Evolutionary conservation across 345 rosid genomes (phyloP), one percentile per base, ranked within the genome.

Genomic region (Laguncularia racemosa): DNA sequence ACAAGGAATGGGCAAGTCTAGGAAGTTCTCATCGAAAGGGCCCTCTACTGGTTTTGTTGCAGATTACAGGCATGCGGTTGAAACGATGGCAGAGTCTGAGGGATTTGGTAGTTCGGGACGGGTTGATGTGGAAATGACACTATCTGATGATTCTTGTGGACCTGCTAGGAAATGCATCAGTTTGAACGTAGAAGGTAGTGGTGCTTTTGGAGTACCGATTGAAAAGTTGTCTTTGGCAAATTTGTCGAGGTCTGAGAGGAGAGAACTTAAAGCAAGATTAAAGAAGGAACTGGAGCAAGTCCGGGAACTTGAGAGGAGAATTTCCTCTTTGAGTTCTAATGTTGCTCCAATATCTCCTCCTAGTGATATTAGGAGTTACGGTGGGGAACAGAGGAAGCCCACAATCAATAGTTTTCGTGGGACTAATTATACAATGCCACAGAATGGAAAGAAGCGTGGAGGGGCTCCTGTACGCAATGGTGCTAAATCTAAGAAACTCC

Each of bases 261-360:
- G 74, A 69, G 72, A 64, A 67, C 71, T 88, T 60, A 71, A 67
- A 62, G 50, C 56, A 55, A 81, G 74, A 77, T 72, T 92, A 70
- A 73, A 68, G 67, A 71, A 45, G 71, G 98, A 92, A 63, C 95
- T 92, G 68, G 84, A 84, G 63, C 82, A 84, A 64, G 84, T 86
- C 57, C 82, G 74, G 72, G 49, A 53, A 43, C 81, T 92, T 26
- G 84, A 78, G 58, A 83, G 70, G 62, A 92, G 62, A 67, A 68
- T 81, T 60, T 79, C 64, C 23, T 75, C 74, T 62, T 52, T 78
- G 16, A 62, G 73, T 55, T 73, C 84, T 9, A 72, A 65, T 62
- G 63, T 69, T 67, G 38, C 7, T 10, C 40, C 58, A 28, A 50
- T 80, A 14, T 80, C 89, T 1, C 79, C 91, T 2, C 59, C 78